phyloP scores from a whole-genome alignment of 495 filamentous ascomycete genomes.

The Jackrogersella multiformis region DNA sequence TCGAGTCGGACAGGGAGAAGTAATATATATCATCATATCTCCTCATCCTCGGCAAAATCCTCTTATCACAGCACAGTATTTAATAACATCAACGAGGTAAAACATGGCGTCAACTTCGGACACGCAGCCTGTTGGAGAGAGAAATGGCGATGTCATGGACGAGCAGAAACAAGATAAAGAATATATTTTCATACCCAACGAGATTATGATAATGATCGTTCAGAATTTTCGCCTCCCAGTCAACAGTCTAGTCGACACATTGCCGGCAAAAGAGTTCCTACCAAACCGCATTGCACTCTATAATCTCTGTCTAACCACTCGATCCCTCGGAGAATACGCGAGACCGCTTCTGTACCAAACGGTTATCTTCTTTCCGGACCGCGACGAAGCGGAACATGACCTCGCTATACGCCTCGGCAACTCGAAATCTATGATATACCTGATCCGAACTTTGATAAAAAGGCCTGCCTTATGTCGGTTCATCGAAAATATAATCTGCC shows the following conservation, averaged over 20 bases:
- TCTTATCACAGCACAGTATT: too few species aligned
- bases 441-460: slow-evolving; percentile 25
- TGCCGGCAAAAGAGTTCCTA: background rate
- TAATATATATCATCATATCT: too few species aligned
- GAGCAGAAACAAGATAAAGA: background rate
- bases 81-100: too few species aligned
- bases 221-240: slow-evolving; percentile 13
- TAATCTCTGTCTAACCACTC: slow-evolving; percentile 13
- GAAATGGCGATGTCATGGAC: background rate
- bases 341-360: slow-evolving; percentile 23
- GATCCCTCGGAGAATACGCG: background rate
- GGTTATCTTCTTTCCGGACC: slow-evolving; percentile 8
- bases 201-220: slow-evolving; percentile 3
- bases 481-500: slow-evolving; percentile 25
- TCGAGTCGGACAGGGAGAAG: background rate
- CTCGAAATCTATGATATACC: background rate
- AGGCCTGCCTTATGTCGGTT: background rate
- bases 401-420: background rate
- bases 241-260: background rate
- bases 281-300: slow-evolving; percentile 6
- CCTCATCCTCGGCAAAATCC: too few species aligned
- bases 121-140: background rate
- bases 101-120: too few species aligned
- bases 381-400: background rate
- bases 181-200: slow-evolving; percentile 1